Evolutionary conservation across 106 monocot species (phyloP), one percentile per base, ranked within the genome.

Genomic region (Cymbidium sinense): DNA sequence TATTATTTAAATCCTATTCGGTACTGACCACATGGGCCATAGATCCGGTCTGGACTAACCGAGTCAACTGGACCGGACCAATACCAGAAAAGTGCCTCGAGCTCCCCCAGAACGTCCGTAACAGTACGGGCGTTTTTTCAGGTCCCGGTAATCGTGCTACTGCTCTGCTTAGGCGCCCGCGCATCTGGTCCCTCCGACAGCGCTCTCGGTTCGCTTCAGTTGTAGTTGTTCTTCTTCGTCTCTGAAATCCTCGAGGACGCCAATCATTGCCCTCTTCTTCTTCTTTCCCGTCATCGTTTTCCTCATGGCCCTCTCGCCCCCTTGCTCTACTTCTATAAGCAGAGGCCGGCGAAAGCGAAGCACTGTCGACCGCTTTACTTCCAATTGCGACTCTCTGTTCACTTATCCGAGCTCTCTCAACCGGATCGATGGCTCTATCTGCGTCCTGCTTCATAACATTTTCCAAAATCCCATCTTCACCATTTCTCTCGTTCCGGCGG

Each of bases 201-300:
- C 13, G 13, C 13, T 13, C 47, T 12, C 11, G 13, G 2, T 13
- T 13, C 13, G 17, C 47, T 47, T 47, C 2, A 2, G 13, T 58
- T 23, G 7, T 23, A n/a, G 7, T 51, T 67, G 9, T 21, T 67
- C 67, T 0, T 71, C 71, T 18, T 37, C 71, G 21, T 37, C 33
- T 1, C 71, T 7, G 37, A 19, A 71, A 71, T 36, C 21, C 34
- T 21, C n/a, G 37, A 71, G 34, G 71, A 23, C 37, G 71, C 71
- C 2, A 74, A 74, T 76, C 76, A 50, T 54, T 54, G 1, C 31
- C 34, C 19, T 54, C 34, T 20, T 54, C 76, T 20, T 52, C 34
- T 54, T 28, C 76, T 54, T 54, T 34, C 17, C 30, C 18, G 20
- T 33, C 31, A 76, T 76, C 76, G 76, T 76, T 76, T 76, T 76